Evolutionary conservation across 169 alveolate species (phyloP).

Genomic region (Plasmodium adleri): DNA sequence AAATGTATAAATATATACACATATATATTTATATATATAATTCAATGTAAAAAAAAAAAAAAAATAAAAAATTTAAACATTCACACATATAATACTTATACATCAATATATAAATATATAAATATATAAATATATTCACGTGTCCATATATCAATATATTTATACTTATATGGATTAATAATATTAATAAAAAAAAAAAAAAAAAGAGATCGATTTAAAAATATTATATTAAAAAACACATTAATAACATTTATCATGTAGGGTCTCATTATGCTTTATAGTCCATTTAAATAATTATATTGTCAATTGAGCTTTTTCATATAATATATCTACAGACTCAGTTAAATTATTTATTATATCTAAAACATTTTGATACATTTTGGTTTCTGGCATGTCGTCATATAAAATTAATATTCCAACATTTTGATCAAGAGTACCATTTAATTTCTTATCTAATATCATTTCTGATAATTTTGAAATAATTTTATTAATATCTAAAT

Average conservation of each 20-base stretch:
- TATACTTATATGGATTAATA: too few relatives aligned
- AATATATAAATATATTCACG: too few relatives aligned
- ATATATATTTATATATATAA: too few relatives aligned
- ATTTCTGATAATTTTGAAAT: slow-evolving; percentile 93
- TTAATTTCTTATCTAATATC: slow-evolving; percentile 95
- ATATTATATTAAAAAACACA: too few relatives aligned
- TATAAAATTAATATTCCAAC: slow-evolving; percentile 92
- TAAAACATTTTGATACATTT: slow-evolving; percentile 84
- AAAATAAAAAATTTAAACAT: too few relatives aligned
- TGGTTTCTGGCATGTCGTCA: slow-evolving; percentile 82
- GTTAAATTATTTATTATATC: slow-evolving; percentile 85
- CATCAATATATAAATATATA: too few relatives aligned
- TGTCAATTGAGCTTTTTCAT: slow-evolving; percentile 87
- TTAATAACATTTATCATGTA: too few relatives aligned
- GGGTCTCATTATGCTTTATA: not conserved
- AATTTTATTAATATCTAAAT: slow-evolving; percentile 88
- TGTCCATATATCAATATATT: too few relatives aligned
- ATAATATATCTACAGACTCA: slow-evolving; percentile 86
- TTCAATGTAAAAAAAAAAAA: too few relatives aligned
- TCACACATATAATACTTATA: too few relatives aligned
- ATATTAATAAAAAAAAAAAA: too few relatives aligned
- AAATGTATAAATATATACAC: not conserved
- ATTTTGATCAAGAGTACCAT: slow-evolving; percentile 95
- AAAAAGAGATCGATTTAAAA: not conserved
- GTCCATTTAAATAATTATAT: slow-evolving; percentile 22